Conservation (phyloP, 2,329 filamentous ascomycete species). For the Monilinia laxa region DNA sequence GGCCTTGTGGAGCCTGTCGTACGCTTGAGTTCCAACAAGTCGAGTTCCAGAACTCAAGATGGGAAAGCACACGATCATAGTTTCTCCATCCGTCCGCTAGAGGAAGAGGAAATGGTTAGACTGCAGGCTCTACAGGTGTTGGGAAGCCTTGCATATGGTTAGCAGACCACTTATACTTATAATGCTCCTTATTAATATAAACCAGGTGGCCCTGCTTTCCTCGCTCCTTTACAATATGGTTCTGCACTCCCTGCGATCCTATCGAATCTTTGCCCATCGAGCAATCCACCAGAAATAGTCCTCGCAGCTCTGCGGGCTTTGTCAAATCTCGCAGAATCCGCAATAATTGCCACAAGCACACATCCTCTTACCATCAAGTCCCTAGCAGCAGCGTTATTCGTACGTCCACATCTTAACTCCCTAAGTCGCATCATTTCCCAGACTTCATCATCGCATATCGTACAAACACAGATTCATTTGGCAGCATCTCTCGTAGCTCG, state of each 20-base stretch:
- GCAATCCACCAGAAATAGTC: constrained; percentile 64
- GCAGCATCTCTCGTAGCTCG: constrained; percentile 56
- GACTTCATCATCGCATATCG: constrained; percentile 50
- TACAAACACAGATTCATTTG: constrained; percentile 62
- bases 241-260: constrained; percentile 69
- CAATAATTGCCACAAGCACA: constrained; percentile 54
- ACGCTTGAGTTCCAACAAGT: constrained; percentile 48
- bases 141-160: constrained; percentile 81
- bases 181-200: constrained; percentile 25
- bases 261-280: constrained; percentile 63
- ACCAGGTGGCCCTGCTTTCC: constrained; percentile 75
- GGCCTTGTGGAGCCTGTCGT: constrained; percentile 67
- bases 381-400: constrained; percentile 67
- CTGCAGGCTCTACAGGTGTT: constrained; percentile 83
- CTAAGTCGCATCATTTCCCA: constrained; percentile 66
- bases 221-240: constrained; percentile 69
- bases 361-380: constrained; percentile 49
- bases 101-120: constrained; percentile 65
- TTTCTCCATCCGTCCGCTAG: constrained; percentile 43
- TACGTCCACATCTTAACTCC: constrained; percentile 57
- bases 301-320: constrained; percentile 73
- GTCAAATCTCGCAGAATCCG: constrained; percentile 67
- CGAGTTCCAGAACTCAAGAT: constrained; percentile 45
- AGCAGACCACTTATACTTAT: constrained; percentile 34
- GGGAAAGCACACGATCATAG: constrained; percentile 50